Conservation (phyloP, 176 grass and related monocot species). For the Oryza officinalis region DNA sequence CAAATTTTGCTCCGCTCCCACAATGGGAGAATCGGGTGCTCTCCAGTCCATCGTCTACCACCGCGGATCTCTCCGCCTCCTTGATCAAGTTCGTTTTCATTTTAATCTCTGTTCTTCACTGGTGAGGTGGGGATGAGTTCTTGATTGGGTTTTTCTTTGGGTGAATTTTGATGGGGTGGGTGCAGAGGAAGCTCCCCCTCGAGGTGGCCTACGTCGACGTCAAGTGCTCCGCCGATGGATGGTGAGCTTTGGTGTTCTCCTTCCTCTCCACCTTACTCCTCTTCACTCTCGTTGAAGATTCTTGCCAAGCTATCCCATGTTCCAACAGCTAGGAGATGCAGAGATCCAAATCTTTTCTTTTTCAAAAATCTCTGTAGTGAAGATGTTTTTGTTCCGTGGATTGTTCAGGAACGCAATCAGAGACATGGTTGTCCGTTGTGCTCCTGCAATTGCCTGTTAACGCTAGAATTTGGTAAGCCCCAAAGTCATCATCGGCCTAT, state of each 20-base stretch:
- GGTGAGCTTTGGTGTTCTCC: conserved; percentile 40
- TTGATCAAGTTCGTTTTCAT: conserved; percentile 59
- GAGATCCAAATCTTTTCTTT: not conserved
- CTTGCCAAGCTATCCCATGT: not conserved
- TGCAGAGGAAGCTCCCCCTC: conserved; percentile 77
- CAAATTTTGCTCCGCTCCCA: not conserved
- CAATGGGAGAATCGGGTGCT: conserved; percentile 40
- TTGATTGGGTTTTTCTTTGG: not conserved
- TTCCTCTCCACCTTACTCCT: not conserved
- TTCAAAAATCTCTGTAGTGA: not conserved
- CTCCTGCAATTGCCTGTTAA: conserved; percentile 92
- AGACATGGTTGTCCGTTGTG: conserved; percentile 93
- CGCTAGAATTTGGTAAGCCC: too few relatives aligned
- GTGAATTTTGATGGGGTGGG: not conserved
- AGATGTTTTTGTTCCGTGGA: not conserved
- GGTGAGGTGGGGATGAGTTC: not conserved
- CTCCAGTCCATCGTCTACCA: conserved; percentile 75
- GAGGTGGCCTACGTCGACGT: conserved; percentile 70
- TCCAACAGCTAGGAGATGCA: not conserved
- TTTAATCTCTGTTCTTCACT: too few relatives aligned
- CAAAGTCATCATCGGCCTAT: too few relatives aligned
- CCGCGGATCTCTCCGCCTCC: conserved; percentile 79
- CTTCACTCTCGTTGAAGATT: not conserved
- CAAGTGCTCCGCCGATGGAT: conserved; percentile 66
- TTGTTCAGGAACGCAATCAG: conserved; percentile 73